Evolutionary conservation across 2,329 filamentous ascomycete genomes (phyloP).

Genomic region (Orbilia javanica): DNA sequence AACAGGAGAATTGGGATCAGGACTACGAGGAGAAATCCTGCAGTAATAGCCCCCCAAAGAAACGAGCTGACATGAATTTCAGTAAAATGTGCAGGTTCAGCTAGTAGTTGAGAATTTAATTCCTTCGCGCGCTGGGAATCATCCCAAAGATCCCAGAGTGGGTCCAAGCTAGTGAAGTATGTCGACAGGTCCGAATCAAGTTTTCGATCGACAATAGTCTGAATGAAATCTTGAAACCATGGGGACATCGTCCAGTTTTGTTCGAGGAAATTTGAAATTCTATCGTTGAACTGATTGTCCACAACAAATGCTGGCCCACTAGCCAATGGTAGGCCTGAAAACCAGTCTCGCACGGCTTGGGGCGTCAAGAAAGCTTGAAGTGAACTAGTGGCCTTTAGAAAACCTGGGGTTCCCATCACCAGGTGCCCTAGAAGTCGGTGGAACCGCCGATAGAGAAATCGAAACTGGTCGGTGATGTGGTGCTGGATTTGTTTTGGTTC

Average conservation of each 20-base stretch:
- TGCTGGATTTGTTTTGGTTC: background rate
- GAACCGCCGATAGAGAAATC: background rate
- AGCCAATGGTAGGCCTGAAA: background rate
- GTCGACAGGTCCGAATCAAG: background rate
- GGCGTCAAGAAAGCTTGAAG: background rate
- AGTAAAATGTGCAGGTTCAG: background rate
- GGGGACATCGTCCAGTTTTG: background rate
- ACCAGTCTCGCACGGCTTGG: background rate
- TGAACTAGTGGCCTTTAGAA: background rate
- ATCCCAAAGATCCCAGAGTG: background rate
- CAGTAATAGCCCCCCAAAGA: background rate
- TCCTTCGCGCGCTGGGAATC: background rate
- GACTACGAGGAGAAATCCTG: background rate
- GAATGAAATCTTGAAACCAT: slow-evolving; percentile 3
- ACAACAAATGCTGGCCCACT: background rate
- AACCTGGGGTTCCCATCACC: background rate
- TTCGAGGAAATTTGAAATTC: background rate
- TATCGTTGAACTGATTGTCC: background rate
- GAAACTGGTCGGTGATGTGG: background rate
- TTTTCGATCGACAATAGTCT: background rate
- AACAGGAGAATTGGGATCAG: background rate
- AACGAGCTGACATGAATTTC: background rate
- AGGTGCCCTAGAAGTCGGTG: background rate
- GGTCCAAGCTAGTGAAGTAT: background rate
- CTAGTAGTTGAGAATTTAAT: background rate